Conservation (phyloP, 1,139 yeast genomes). For the Yamadazyma spencermartinsiae region DNA sequence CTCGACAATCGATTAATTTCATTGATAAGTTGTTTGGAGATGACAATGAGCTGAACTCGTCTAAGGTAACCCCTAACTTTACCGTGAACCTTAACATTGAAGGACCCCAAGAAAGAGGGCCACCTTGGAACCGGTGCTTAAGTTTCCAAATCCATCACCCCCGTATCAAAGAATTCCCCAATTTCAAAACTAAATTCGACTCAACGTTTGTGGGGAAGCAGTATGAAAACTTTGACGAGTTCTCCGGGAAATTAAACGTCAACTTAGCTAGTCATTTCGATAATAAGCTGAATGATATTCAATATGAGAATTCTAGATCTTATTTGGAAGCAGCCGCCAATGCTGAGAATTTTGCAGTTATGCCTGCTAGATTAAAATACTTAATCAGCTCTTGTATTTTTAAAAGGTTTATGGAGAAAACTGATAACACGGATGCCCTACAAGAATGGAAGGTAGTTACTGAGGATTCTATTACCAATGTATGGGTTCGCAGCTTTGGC, state of each 20-base stretch:
- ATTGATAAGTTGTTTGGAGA: conserved; percentile 44
- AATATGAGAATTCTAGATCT: conserved; percentile 34
- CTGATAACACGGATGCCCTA: conserved; percentile 11
- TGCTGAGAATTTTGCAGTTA: conserved; percentile 39
- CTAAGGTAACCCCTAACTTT: conserved; percentile 10
- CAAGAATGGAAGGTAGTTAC: conserved; percentile 54
- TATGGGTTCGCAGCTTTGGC: conserved; percentile 59
- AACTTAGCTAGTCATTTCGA: conserved; percentile 2
- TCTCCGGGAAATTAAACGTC: conserved; percentile 4
- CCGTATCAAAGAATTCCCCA: conserved; percentile 47
- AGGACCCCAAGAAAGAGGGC: conserved; percentile 43
- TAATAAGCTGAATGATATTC: conserved; percentile 27
- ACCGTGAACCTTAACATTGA: conserved; percentile 28
- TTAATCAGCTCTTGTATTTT: conserved; percentile 53
- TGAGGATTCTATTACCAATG: conserved; percentile 52
- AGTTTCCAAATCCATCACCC: conserved; percentile 49
- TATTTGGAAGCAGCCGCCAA: conserved; percentile 28
- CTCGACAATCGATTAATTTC: conserved; percentile 56
- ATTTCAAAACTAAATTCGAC: conserved; percentile 38
- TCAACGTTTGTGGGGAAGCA: conserved; percentile 23
- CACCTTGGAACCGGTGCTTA: conserved; percentile 50
- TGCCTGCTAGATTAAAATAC: conserved; percentile 51
- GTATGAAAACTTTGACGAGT: conserved; percentile 7
- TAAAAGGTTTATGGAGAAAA: conserved; percentile 40
- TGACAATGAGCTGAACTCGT: conserved; percentile 6